These are phyloP conservation scores for Tuber indicum DNA, from an alignment of 495 filamentous ascomycete genomes.

Conservation along the genomic window DNA sequence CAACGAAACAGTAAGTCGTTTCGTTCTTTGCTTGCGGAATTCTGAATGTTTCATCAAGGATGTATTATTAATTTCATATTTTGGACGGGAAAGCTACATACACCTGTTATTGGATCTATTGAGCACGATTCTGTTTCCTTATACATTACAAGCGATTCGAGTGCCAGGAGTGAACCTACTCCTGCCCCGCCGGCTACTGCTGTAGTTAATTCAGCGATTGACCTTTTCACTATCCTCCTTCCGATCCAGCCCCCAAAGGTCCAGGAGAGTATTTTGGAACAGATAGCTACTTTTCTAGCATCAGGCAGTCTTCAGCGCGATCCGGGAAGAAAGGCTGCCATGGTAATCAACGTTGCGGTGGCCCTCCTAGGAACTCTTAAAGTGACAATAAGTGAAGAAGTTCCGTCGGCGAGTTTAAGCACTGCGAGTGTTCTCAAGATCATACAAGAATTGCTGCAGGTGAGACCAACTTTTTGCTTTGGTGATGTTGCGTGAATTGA, in stretches of 20 bases:
- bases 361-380: conserved; percentile 74
- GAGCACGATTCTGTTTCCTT: conserved; percentile 86
- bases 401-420: conserved; percentile 64
- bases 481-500: conserved; percentile 4
- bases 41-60: conserved; percentile 10
- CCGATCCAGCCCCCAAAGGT: conserved; percentile 82
- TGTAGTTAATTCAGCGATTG: conserved; percentile 87
- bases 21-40: conserved; percentile 8
- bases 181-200: conserved; percentile 86
- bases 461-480: conserved; percentile 36
- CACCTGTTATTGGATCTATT: conserved; percentile 52
- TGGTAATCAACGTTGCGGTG: conserved; percentile 80
- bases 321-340: conserved; percentile 77
- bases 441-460: conserved; percentile 73
- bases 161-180: conserved; percentile 44
- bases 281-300: conserved; percentile 77
- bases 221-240: conserved; percentile 82
- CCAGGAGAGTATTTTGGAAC: conserved; percentile 91
- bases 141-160: conserved; percentile 55
- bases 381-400: conserved; percentile 72
- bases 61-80: conserved; percentile 27
- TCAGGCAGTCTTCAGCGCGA: conserved; percentile 75
- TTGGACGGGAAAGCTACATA: conserved; percentile 43
- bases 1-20: conserved; percentile 55
- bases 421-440: conserved; percentile 73